Conservation (phyloP, 371 early-diverging fungal species). For the Saksenaea oblongispora region DNA sequence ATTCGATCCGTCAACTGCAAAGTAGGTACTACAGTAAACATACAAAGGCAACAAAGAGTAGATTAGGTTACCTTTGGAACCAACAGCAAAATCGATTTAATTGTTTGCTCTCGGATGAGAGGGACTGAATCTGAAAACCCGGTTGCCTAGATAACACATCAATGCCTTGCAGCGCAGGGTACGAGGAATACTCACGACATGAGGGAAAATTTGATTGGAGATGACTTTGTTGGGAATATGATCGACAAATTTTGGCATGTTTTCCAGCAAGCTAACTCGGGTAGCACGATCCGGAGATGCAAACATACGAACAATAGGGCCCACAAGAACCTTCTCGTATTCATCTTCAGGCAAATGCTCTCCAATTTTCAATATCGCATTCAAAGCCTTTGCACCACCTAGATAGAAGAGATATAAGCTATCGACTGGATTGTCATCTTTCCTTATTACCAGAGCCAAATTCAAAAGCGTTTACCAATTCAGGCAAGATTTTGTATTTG, state of each 20-base stretch:
- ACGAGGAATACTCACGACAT: conserved; percentile 58
- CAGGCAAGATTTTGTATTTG: conserved; percentile 88
- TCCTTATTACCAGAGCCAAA: conserved; percentile 74
- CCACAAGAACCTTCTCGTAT: conserved; percentile 68
- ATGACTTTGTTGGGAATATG: conserved; percentile 72
- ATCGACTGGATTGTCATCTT: neutral
- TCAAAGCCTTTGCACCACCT: conserved; percentile 83
- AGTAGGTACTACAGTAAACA: neutral
- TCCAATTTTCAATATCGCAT: conserved; percentile 86
- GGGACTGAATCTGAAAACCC: conserved; percentile 91
- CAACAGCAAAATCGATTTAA: conserved; percentile 79
- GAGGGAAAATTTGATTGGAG: conserved; percentile 84
- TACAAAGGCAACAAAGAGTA: too few relatives aligned
- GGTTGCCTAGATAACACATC: conserved; percentile 53
- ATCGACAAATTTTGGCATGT: conserved; percentile 70
- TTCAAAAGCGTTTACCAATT: conserved; percentile 87
- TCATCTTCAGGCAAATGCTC: conserved; percentile 70
- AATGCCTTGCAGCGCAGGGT: too few relatives aligned
- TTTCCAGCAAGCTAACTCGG: conserved; percentile 83
- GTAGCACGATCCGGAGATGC: conserved; percentile 87
- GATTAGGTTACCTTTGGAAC: conserved; percentile 63
- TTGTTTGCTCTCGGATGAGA: conserved; percentile 89
- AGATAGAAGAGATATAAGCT: neutral
- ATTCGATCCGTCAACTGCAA: conserved; percentile 67
- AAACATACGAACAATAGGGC: conserved; percentile 84